Percentiles rank a stretch among this genome's conserved stretches.
phyloP scores from a whole-genome alignment of 225 moss, liverwort and hornwort genomes.

The Antitrichia curtipendula region DNA sequence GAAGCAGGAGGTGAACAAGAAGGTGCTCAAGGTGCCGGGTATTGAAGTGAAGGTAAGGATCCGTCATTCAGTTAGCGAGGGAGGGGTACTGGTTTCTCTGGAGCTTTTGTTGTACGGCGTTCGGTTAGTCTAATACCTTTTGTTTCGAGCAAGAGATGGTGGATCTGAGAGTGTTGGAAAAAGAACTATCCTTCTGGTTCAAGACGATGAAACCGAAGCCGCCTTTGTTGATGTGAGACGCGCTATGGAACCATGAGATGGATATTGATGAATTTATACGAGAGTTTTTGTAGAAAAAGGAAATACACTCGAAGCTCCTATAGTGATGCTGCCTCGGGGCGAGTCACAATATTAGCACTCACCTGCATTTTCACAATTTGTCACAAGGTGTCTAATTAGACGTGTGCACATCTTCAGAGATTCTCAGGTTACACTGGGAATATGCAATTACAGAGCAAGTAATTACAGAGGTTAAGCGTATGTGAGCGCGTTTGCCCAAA shows the following conservation, averaged over 20 bases:
- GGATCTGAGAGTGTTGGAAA: neutral
- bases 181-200: neutral
- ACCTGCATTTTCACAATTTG: neutral
- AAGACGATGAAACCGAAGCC: neutral
- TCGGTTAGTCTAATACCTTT: neutral
- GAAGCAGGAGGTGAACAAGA: constrained; percentile 86
- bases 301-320: neutral
- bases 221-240: neutral
- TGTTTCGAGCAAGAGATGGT: neutral
- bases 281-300: neutral
- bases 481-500: neutral
- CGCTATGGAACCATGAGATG: neutral
- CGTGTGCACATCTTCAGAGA: neutral
- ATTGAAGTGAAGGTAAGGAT: constrained; percentile 75
- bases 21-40: constrained; percentile 83
- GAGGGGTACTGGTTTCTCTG: neutral
- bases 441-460: neutral
- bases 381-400: neutral
- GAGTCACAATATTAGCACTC: neutral
- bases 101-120: neutral
- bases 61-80: constrained; percentile 2
- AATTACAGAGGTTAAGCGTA: neutral
- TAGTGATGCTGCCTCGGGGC: neutral
- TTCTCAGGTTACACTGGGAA: neutral
- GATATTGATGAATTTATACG: neutral